These are phyloP conservation scores for Thuidium tamariscinum DNA, from an alignment of 225 moss, liverwort and hornwort species.

Conservation along the genomic window DNA sequence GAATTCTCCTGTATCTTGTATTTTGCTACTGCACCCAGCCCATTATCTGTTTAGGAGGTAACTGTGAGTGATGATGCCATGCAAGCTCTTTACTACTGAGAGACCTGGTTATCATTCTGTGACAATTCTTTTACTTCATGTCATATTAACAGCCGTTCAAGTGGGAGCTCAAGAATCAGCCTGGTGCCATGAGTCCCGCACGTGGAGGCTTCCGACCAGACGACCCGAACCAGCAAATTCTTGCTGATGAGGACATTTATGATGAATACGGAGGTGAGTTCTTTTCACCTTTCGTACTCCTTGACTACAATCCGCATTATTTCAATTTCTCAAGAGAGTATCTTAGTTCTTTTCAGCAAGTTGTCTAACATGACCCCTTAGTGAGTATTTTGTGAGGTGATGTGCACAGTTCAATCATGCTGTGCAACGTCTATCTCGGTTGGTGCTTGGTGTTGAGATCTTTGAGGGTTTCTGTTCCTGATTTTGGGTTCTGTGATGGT, in stretches of 20 bases:
- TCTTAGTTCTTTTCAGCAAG: background rate
- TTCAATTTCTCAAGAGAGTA: background rate
- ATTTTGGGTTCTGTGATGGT: background rate
- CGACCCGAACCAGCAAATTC: constrained; percentile 97
- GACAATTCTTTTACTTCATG: background rate
- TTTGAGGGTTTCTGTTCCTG: background rate
- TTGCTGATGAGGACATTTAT: constrained; percentile 95
- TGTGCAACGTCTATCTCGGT: background rate
- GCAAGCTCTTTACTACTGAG: background rate
- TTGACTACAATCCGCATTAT: background rate
- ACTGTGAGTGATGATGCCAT: background rate
- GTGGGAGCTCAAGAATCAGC: constrained; percentile 95
- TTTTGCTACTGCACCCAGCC: background rate
- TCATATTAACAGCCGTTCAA: constrained; percentile 46
- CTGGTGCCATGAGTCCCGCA: constrained; percentile 91
- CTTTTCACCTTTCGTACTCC: background rate
- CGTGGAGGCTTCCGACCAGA: constrained; percentile 91
- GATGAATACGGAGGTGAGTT: constrained; percentile 90
- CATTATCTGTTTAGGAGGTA: background rate
- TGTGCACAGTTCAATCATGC: background rate
- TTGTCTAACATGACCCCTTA: background rate
- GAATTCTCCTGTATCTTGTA: background rate
- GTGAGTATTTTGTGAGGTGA: background rate
- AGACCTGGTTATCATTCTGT: background rate
- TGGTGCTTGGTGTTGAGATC: background rate